A percentile compares a stretch with the other conserved stretches of the same genome.
These are phyloP conservation scores for Antonospora locustae DNA, from an alignment of 371 early-diverging fungal genomes.

Conservation along the genomic window DNA sequence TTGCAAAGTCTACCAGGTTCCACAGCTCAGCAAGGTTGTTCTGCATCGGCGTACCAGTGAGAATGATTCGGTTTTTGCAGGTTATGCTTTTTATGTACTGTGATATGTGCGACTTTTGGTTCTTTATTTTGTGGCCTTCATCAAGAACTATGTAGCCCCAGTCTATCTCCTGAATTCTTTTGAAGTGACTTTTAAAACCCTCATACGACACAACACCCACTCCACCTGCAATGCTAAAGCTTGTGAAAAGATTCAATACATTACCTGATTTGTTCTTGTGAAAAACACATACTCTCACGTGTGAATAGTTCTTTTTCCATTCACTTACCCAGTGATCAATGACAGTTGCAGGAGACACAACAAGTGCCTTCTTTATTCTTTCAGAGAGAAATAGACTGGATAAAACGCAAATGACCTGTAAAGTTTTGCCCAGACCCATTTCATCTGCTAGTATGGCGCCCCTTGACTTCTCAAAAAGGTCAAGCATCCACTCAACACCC, in stretches of 20 bases:
- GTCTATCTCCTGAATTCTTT: constrained; percentile 58
- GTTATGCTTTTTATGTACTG: constrained; percentile 57
- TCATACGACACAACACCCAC: constrained; percentile 73
- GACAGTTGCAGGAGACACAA: constrained; percentile 85
- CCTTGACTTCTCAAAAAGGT: constrained; percentile 55
- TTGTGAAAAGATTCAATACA: no score
- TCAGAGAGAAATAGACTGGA: constrained; percentile 59
- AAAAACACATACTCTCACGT: constrained; percentile 67
- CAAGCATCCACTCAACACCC: constrained; percentile 46
- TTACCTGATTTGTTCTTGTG: constrained; percentile 60
- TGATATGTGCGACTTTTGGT: constrained; percentile 74
- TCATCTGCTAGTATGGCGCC: constrained; percentile 89
- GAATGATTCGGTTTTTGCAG: constrained; percentile 67
- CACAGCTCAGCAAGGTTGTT: constrained; percentile 87
- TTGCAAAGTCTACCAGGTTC: constrained; percentile 82
- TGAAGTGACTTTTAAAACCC: constrained; percentile 62
- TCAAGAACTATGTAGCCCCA: constrained; percentile 84
- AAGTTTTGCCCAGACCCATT: constrained; percentile 90
- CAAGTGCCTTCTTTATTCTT: constrained; percentile 58
- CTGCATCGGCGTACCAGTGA: constrained; percentile 92
- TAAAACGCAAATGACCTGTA: constrained; percentile 72
- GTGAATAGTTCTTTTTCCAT: constrained; percentile 82
- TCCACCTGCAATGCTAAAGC: constrained; percentile 52
- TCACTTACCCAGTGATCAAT: constrained; percentile 85
- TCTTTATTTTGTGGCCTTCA: constrained; percentile 90